Conservation (phyloP, 164 flowering plant species). For the grape (Vitis vinifera) region ASM3070453v1 NC_081821.1:7909501-7910000, state of each 20-base stretch:
- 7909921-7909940: too few species aligned
- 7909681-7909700: not conserved
- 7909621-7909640: conserved; percentile 61
- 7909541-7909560: not conserved
- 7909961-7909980: not conserved
- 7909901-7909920: not conserved
- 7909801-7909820: too few species aligned
- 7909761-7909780: too few species aligned
- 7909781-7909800: too few species aligned
- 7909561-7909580: not conserved
- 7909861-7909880: too few species aligned
- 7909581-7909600: not conserved
- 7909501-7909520: not conserved
- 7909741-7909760: not conserved
- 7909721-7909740: not conserved
- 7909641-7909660: conserved; percentile 60
- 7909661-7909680: conserved; percentile 47
- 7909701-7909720: not conserved
- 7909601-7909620: conserved; percentile 57
- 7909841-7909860: too few species aligned
- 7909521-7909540: not conserved
- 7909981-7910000: conserved; percentile 55
- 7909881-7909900: not conserved
- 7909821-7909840: too few species aligned
- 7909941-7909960: too few species aligned